Conservation (phyloP, 441 rosid genomes). For the Populus trichocarpa region DNA sequence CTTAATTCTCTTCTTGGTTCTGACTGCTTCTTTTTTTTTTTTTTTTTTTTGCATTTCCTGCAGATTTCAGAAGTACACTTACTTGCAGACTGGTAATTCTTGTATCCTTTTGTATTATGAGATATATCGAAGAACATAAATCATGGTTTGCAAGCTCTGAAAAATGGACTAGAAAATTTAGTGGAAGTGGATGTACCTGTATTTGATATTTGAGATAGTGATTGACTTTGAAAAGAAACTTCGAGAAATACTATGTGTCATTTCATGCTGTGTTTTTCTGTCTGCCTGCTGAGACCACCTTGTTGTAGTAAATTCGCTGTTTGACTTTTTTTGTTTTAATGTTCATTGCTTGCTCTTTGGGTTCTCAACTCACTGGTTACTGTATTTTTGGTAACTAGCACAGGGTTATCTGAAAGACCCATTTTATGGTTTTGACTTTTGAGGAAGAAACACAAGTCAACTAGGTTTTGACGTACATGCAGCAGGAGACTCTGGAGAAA, state of each 20-base stretch:
- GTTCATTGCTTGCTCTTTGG: constrained; percentile 7
- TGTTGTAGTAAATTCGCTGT: constrained; percentile 1
- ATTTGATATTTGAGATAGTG: background rate
- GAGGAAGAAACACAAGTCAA: constrained; percentile 22
- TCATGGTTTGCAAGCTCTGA: constrained; percentile 43
- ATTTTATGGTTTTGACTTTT: constrained; percentile 15
- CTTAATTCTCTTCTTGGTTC: background rate
- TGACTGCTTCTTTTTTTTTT: background rate
- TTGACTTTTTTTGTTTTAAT: background rate
- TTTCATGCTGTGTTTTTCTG: background rate
- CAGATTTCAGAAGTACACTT: constrained; percentile 77
- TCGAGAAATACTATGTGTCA: background rate
- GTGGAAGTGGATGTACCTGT: constrained; percentile 13
- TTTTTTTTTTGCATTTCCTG: constrained; percentile 12
- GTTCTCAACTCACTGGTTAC: constrained; percentile 15
- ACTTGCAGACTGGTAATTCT: constrained; percentile 58
- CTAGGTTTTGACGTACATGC: constrained; percentile 14
- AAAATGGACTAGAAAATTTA: constrained; percentile 30
- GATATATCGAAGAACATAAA: background rate
- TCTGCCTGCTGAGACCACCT: constrained; percentile 6
- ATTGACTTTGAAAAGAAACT: background rate
- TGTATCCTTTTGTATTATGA: constrained; percentile 11
- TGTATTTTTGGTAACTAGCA: constrained; percentile 24
- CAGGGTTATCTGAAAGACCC: constrained; percentile 17
- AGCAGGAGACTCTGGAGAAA: constrained; percentile 13